Evolutionary conservation across 495 filamentous ascomycete genomes (phyloP).

Genomic region (Emericellopsis terricola): DNA sequence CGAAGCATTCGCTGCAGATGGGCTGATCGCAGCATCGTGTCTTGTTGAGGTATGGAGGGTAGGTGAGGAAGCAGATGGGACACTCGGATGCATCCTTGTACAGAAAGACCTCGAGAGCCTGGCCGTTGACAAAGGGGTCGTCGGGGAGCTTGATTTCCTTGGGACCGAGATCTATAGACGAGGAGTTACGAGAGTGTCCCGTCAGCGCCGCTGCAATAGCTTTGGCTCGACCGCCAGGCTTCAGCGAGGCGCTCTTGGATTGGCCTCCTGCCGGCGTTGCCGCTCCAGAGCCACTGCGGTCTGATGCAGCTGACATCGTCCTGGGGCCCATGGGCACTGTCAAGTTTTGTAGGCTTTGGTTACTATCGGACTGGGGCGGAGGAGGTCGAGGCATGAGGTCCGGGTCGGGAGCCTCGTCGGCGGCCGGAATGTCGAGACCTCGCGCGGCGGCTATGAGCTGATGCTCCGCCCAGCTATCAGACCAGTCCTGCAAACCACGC

Average conservation of each 20-base stretch:
- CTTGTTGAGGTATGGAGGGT: slow-evolving; percentile 88
- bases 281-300: slow-evolving; percentile 31
- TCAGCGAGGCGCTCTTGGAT: slow-evolving; percentile 26
- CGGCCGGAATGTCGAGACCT: slow-evolving; percentile 64
- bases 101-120: slow-evolving; percentile 74
- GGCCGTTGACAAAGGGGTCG: slow-evolving; percentile 81
- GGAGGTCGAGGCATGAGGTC: slow-evolving; percentile 32
- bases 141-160: slow-evolving; percentile 65
- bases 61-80: slow-evolving; percentile 91
- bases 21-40: slow-evolving; percentile 92
- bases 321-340: slow-evolving; percentile 61
- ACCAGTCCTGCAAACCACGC: slow-evolving; percentile 80
- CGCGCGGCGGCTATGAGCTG: slow-evolving; percentile 85
- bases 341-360: slow-evolving; percentile 39
- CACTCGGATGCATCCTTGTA: slow-evolving; percentile 87
- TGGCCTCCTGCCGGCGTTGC: slow-evolving; percentile 31
- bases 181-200: slow-evolving; percentile 44
- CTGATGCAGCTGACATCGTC: slow-evolving; percentile 60
- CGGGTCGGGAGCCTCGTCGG: slow-evolving; percentile 64
- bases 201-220: slow-evolving; percentile 67
- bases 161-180: slow-evolving; percentile 48
- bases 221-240: slow-evolving; percentile 49
- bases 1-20: slow-evolving; percentile 97
- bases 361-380: slow-evolving; percentile 16
- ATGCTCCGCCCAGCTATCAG: slow-evolving; percentile 77